These are phyloP conservation scores for Plantago ovata DNA, from an alignment of 257 asterid genomes.

Conservation along the genomic window DNA sequence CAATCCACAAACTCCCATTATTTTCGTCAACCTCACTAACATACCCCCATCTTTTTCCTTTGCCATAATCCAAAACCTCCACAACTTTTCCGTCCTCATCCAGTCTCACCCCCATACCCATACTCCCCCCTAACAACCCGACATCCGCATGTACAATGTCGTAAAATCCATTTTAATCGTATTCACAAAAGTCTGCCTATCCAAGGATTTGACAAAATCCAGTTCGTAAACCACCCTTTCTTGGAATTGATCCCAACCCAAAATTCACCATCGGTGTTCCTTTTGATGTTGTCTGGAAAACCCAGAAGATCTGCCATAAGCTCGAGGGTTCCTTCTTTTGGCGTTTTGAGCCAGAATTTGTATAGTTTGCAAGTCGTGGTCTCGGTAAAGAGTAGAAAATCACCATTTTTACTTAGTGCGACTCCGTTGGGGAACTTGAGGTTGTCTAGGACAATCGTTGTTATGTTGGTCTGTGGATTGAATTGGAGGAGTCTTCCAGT, in stretches of 20 bases:
- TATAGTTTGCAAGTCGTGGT: conserved; percentile 50
- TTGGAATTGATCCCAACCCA: conserved; percentile 68
- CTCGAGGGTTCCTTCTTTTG: conserved; percentile 35
- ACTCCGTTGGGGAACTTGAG: conserved; percentile 82
- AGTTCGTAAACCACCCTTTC: conserved; percentile 31
- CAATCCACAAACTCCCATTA: conserved; percentile 64
- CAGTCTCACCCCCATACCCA: conserved; percentile 51
- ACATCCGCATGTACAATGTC: conserved; percentile 22
- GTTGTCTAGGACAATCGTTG: conserved; percentile 32
- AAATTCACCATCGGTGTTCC: conserved; percentile 52
- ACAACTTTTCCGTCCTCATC: conserved; percentile 42
- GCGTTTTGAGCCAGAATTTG: conserved; percentile 50
- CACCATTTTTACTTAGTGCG: conserved; percentile 46
- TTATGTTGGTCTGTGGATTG: conserved; percentile 37
- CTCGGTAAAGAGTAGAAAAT: conserved; percentile 58
- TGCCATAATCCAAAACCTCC: conserved; percentile 33
- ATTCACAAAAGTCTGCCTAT: conserved; percentile 31
- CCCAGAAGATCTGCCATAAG: conserved; percentile 43
- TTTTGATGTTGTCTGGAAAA: conserved; percentile 65
- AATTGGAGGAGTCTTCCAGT: conserved; percentile 63
- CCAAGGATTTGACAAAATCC: conserved; percentile 49
- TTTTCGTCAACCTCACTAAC: conserved; percentile 65
- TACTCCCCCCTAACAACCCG: conserved; percentile 23
- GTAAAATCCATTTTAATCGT: conserved; percentile 38
- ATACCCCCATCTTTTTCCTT: conserved; percentile 40